Base-by-base conservation (phyloP, 2,329 filamentous ascomycete genomes). In the Diatrype stigma region DNA sequence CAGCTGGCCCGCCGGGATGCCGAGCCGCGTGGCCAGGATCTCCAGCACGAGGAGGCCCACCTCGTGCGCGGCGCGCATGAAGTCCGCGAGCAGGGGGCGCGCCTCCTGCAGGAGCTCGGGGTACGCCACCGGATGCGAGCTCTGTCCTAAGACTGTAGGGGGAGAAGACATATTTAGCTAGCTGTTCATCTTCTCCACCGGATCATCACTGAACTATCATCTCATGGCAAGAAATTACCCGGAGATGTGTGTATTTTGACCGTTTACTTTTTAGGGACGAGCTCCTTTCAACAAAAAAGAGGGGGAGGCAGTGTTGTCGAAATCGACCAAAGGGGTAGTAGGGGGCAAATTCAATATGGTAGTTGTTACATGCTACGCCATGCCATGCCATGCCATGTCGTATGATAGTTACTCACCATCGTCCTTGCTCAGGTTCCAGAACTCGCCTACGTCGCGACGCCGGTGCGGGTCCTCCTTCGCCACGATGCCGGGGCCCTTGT, bases 401-500 rank as follows among this genome's bases (percentile, higher is more conserved):
- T n/a, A n/a, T n/a, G n/a, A n/a, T n/a, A n/a, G n/a, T 30, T 30
- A 30, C 26, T 30, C 10, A 30, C 26, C 26, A 42, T 67, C 63
- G 49, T 69, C 63, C 53, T 69, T 69, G 48, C 58, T 56, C 1
- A 68, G 54, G 52, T 66, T 67, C 56, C 67, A 67, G 57, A 69
- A 69, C 58, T 69, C 64, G 46, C 64, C 65, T 11, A 61, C 65
- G 48, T 70, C 67, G 7, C 48, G 58, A 3, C 40, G 40, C 2
- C 57, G 59, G 11, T 62, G 62, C 12, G 47, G 21, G 38, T 56
- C 58, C 53, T 68, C 66, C 23, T 65, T 58, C 21, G 59, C 42
- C 22, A 64, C 63, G 19, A 57, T 58, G 17, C 66, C 67, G 2
- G 61, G 62, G 12, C 48, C 45, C 53, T 69, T 70, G 54, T 69